Conservation (phyloP, 495 filamentous ascomycete species). For the Amphirosellinia nigrospora region DNA sequence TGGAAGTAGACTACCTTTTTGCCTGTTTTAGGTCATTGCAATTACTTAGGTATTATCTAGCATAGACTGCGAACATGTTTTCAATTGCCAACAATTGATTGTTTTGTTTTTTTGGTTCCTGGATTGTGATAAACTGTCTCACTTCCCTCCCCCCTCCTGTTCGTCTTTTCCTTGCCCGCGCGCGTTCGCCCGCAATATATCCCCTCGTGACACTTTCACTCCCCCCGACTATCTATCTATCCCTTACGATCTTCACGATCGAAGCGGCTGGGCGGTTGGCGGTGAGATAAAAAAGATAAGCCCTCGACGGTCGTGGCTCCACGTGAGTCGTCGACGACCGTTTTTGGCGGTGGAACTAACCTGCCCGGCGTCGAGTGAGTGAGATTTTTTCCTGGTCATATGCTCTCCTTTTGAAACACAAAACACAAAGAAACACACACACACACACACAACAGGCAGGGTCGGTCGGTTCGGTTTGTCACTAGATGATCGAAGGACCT, state of each 20-base stretch:
- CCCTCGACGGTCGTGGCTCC: background rate
- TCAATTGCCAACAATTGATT: background rate
- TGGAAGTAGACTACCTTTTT: conserved; percentile 10
- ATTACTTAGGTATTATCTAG: conserved; percentile 16
- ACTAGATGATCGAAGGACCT: background rate
- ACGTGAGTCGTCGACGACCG: conserved; percentile 12
- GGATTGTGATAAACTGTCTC: background rate
- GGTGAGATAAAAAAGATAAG: conserved; percentile 9
- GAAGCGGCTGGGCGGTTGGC: too few relatives aligned
- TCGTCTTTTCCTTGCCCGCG: too few relatives aligned
- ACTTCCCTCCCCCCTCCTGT: background rate
- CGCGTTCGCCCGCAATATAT: background rate
- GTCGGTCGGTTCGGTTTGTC: too few relatives aligned
- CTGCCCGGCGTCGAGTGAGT: too few relatives aligned
- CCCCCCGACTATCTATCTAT: background rate
- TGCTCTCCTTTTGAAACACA: background rate
- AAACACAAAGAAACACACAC: background rate
- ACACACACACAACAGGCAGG: background rate
- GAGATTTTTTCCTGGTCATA: conserved; percentile 4
- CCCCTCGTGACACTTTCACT: background rate
- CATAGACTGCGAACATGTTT: conserved; percentile 11
- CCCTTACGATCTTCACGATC: background rate
- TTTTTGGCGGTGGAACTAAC: background rate
- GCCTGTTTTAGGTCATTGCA: background rate
- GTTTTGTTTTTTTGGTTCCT: too few relatives aligned